Conservation (phyloP, 1,284 basidiomycete genomes). For the Leucoagaricus sp. region DNA sequence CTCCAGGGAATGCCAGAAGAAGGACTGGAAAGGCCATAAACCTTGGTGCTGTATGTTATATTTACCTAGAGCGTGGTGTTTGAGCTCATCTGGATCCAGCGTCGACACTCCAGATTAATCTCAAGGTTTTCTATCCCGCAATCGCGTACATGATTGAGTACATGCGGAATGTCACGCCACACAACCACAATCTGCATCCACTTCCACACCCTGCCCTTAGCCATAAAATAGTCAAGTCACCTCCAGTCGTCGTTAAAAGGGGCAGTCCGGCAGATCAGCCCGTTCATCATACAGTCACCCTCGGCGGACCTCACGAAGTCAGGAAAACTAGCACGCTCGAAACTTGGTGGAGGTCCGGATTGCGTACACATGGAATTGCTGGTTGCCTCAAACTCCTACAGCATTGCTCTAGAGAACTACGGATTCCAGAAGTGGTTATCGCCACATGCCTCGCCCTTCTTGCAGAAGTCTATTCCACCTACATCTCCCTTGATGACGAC, state of each 20-base stretch:
- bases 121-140: constrained; percentile 34
- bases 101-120: constrained; percentile 1
- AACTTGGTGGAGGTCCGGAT: background rate
- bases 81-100: background rate
- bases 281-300: constrained; percentile 31
- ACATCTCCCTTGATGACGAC: constrained; percentile 17
- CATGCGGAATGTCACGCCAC: constrained; percentile 19
- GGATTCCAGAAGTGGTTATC: constrained; percentile 30
- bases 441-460: constrained; percentile 34
- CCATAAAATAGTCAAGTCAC: constrained; percentile 33
- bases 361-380: background rate
- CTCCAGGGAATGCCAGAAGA: constrained; percentile 9
- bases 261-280: constrained; percentile 28
- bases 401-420: constrained; percentile 33
- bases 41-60: background rate
- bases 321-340: background rate
- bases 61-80: background rate
- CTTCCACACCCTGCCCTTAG: constrained; percentile 19
- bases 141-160: constrained; percentile 34
- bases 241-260: constrained; percentile 29
- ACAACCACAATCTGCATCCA: constrained; percentile 17
- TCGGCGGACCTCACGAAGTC: constrained; percentile 24
- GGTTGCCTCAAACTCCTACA: constrained; percentile 5
- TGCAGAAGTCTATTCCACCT: constrained; percentile 38
- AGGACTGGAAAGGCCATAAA: constrained; percentile 13